Percentiles rank a stretch among this genome's conserved stretches.
These are phyloP conservation scores for Sonneratia caseolaris DNA, from an alignment of 345 rosid species.

Conservation along the genomic window DNA sequence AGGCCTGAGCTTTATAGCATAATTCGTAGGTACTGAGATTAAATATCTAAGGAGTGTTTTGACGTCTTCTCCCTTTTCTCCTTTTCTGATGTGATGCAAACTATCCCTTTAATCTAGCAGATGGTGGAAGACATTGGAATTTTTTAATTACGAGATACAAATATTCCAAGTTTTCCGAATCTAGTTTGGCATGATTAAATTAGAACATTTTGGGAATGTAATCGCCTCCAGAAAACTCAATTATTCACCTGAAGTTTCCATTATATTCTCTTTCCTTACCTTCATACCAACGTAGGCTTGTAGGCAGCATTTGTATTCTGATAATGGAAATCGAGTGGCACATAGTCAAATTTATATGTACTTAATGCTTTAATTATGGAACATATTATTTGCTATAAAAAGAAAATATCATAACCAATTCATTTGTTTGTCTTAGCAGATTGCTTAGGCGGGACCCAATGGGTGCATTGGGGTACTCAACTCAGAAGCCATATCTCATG, in stretches of 20 bases:
- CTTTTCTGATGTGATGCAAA: not conserved
- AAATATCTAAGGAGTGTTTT: not conserved
- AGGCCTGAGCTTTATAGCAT: conserved; percentile 85
- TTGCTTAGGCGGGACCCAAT: conserved; percentile 95
- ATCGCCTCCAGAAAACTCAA: not conserved
- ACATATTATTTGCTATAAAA: not conserved
- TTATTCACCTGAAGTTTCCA: not conserved
- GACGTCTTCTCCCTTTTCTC: not conserved
- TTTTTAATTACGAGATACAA: not conserved
- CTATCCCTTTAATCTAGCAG: not conserved
- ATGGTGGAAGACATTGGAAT: not conserved
- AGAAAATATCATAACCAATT: not conserved
- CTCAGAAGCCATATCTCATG: conserved; percentile 56
- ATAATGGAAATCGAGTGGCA: not conserved
- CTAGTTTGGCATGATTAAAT: not conserved
- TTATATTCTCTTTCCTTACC: not conserved
- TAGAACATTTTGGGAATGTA: not conserved
- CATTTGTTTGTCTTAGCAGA: conserved; percentile 24
- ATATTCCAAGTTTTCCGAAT: not conserved
- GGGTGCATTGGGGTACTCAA: conserved; percentile 91
- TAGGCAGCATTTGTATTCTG: not conserved
- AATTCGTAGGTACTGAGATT: not conserved
- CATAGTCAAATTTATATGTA: not conserved
- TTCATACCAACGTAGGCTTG: not conserved
- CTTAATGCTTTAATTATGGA: not conserved